Evolutionary conservation across 768 basidiomycete species (phyloP), one percentile per base, ranked within the genome.

Genomic region (Panellus pusillus): DNA sequence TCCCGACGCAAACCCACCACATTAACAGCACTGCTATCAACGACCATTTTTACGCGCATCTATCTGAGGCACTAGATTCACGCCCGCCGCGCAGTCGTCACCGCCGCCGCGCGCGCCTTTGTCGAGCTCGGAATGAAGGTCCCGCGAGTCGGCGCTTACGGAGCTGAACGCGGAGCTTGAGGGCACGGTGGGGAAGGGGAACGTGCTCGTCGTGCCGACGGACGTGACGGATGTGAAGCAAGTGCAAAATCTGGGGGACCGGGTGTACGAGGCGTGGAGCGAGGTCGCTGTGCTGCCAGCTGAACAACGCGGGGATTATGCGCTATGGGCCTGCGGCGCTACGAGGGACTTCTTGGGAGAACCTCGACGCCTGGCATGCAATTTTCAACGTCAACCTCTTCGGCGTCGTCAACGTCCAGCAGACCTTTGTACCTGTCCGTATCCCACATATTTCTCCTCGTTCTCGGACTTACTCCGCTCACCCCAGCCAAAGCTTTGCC

Each of bases 211-310:
- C 46, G 74, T 87, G 9, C 82, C 81, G 40, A 87, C 87, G 38
- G 92, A 96, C 69, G 93, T 95, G 28, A 76, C 83, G 65, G 79
- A 84, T 58, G 67, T 89, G 40, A 81, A 82, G 4, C 80, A 93
- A 43, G 87, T 95, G 51, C 73, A 79, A 51, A 74, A 69, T 38
- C 75, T 94, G 57, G 79, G 81, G 50, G 88, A 95, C 48, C 79
- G 73, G 66, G 89, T 96, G 29, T 91, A 91, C 68, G 91, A 93
- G 68, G 77, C 79, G 45, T 94, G 91, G 85, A 93, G 91, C 61
- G 91, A 93, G 86, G 91, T 94, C 55, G 85, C 87, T 40, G 86
- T 96, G 50, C 76, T 97, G 55, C n/a, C n/a, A n/a, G n/a, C 72
- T 94, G 79, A 92, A 95, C 73, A 95, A 96, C 67, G 94, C 93